Conservation (phyloP, 352 stramenopile species). For the Hyaloperonospora arabidopsidis region DNA sequence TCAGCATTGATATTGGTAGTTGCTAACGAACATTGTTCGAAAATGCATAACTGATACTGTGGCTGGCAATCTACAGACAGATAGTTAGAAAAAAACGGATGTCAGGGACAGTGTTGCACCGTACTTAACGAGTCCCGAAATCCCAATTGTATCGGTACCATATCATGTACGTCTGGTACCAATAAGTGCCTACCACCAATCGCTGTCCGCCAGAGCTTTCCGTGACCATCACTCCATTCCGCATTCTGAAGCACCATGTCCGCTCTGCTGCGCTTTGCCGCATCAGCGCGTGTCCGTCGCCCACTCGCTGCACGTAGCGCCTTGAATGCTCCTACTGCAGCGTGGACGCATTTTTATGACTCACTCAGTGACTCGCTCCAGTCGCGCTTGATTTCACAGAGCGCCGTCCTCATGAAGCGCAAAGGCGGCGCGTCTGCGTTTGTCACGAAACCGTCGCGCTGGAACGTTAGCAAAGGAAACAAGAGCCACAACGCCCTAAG, state of each 20-base stretch:
- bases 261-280: conserved; percentile 26
- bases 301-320: conserved; percentile 3
- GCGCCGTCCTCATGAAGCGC: conserved; percentile 45
- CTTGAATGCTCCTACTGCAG: conserved; percentile 2
- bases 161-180: too few species aligned
- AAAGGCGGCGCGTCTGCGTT: conserved; percentile 64
- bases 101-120: too few species aligned
- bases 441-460: conserved; percentile 45
- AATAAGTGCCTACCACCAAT: neutral
- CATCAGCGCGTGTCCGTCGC: conserved; percentile 11
- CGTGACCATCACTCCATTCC: conserved; percentile 13
- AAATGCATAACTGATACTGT: too few species aligned
- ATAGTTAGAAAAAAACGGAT: too few species aligned
- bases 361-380: conserved; percentile 3
- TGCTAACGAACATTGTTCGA: too few species aligned
- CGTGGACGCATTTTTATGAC: conserved; percentile 3
- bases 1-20: too few species aligned
- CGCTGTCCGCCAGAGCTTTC: conserved; percentile 20
- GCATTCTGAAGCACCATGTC: conserved; percentile 19
- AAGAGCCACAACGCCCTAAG: conserved; percentile 27
- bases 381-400: conserved; percentile 32
- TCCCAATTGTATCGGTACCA: too few species aligned
- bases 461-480: conserved; percentile 39
- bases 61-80: too few species aligned
- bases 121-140: too few species aligned